Conservation (phyloP, 805 yeast genomes). For the Nakazawaea holstii region DNA sequence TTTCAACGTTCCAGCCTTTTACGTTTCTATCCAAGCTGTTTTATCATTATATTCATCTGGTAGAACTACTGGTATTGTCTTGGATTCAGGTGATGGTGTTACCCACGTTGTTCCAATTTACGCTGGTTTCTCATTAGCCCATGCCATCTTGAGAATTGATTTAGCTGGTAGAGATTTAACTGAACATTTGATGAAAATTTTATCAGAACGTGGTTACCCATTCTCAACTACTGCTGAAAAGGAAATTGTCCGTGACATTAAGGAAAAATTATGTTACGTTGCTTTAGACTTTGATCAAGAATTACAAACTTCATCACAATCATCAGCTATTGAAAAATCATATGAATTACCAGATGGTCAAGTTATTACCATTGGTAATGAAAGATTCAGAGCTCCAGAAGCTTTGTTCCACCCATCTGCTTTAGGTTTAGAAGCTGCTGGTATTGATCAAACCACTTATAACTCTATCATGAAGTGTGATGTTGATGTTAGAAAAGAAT, state of each 20-base stretch:
- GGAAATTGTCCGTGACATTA: constrained; percentile 91
- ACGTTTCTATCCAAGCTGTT: constrained; percentile 98
- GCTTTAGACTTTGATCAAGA: constrained; percentile 99
- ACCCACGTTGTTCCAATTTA: constrained; percentile 99
- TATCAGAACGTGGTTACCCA: constrained; percentile 97
- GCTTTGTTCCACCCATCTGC: constrained; percentile 98
- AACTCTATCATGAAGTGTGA: constrained; percentile 98
- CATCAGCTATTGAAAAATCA: constrained; percentile 96
- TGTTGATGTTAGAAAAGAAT: constrained; percentile 97
- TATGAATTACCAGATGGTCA: constrained; percentile 99
- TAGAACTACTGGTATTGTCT: constrained; percentile 99
- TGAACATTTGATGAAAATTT: constrained; percentile 97
- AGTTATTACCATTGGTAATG: constrained; percentile 99
- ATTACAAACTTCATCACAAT: constrained; percentile 98
- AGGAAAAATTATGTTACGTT: constrained; percentile 98
- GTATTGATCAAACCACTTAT: constrained; percentile 97
- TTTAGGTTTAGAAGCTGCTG: constrained; percentile 87
- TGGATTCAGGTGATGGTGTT: constrained; percentile 99
- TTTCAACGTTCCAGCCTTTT: constrained; percentile 98
- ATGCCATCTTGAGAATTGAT: constrained; percentile 97
- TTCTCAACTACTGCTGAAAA: constrained; percentile 99
- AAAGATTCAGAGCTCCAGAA: constrained; percentile 99
- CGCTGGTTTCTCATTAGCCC: constrained; percentile 99
- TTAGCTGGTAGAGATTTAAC: constrained; percentile 99
- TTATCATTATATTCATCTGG: constrained; percentile 98